Evolutionary conservation across 805 yeast species (phyloP), one percentile per base, ranked within the genome.

Genomic region (Cyberlindnera mrakii): DNA sequence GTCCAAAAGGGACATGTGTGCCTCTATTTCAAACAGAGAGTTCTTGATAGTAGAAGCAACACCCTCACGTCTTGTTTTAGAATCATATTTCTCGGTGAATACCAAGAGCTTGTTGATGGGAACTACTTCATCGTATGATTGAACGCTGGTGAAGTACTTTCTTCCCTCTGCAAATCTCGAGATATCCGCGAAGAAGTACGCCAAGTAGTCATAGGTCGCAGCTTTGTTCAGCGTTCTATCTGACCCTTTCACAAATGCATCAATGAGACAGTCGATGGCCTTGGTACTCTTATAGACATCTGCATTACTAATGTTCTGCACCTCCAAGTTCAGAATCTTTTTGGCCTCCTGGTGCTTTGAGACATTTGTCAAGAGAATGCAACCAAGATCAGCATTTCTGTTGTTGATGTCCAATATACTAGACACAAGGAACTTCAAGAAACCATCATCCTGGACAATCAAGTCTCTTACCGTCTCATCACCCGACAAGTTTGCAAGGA

Each of bases 31-130:
- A 57, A 91, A 91, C 39, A 91, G 67, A 0, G 91, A 77, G 64
- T 91, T 91, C 62, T 93, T 91, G 53, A 93, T 85, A 2, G 96
- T 85, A 5, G 95, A 84, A 1, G 95, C 95, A 32, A 87, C 90
- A 57, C 96, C 97, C 59, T 85, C 90, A 64, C 98, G 76, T 66
- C 98, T 80, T 20, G 78, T 77, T 54, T 78, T 78, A 13, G 86
- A 72, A 57, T 84, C 90, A 51, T 80, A 84, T 55, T 80, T 78
- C 58, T 86, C 90, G 5, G 96, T 84, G 65, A 88, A 89, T 0
- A 80, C 93, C 46, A 86, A 68, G 23, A 89, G 64, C 59, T 87
- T 87, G n/a, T 89, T 78, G 18, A 88, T 64, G 30, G 96, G 96
- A 15, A 85, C 80, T 16, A 85, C 82, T 16, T 64, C 68, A 58